Evolutionary conservation across 1,139 yeast genomes (phyloP), one percentile per base, ranked within the genome.

Genomic region (Suzukiozyma palmioleophila): DNA sequence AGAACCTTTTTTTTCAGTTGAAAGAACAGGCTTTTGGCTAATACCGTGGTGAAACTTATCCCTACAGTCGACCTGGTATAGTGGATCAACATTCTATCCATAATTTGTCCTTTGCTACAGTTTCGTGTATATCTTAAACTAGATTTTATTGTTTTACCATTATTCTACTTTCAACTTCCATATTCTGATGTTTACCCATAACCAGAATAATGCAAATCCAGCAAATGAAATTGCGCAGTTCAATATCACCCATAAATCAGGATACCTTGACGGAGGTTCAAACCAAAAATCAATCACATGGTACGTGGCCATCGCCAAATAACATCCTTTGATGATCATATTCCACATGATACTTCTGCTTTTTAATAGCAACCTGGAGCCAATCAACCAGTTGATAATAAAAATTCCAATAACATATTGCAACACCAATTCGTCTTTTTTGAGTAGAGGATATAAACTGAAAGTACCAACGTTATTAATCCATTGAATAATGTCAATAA

Each of bases 371-470:
- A 51, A 42, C 35, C 51, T 54, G 12, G 44, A 42, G 11, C 90
- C 88, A 53, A 87, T 70, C 28, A 92, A 66, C 96, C 97, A 92
- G 58, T 90, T 90, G 57, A 88, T 82, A 49, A 88, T 57, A 5
- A 79, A 57, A 14, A 77, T 64, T 41, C 80, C 62, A 6, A 79
- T 80, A 38, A 71, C 61, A 57, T 86, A 90, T 59, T 92, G 98
- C 42, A 90, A 64, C 0, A 60, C 61, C 32, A 92, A 69, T 1
- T 78, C 81, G 52, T 94, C 98, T 47, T 80, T 80, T 48, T 80
- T 78, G 49, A 94, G 67, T 40, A 94, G 64, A 1, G 99, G 98
- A 77, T 86, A 89, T 66, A 94, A 64, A 39, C 96, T 86, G 60
- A 89, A 92, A 26, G 82, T 65, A 0, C 94, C 88, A 11, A 88